A percentile compares a stretch with the other conserved stretches of the same genome.
These are phyloP conservation scores for Cercophora scortea DNA, from an alignment of 495 filamentous ascomycete species.

Conservation along the genomic window DNA sequence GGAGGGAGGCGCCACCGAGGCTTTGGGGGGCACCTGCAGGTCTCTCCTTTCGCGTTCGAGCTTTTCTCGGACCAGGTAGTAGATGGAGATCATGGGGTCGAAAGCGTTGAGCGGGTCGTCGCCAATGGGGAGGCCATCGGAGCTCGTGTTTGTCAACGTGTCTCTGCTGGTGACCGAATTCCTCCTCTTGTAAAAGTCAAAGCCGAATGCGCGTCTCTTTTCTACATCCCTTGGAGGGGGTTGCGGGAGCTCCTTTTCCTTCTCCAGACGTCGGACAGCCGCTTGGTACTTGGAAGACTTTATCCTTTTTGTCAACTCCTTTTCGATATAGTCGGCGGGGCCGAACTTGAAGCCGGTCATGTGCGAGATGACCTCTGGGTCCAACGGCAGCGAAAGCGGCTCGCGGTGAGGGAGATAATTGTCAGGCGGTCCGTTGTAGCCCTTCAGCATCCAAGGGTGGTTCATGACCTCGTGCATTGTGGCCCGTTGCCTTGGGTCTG, in stretches of 20 bases:
- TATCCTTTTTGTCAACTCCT: conserved; percentile 74
- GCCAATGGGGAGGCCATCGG: conserved; percentile 73
- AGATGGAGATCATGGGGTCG: conserved; percentile 86
- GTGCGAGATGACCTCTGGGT: conserved; percentile 72
- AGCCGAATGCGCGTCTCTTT: conserved; percentile 78
- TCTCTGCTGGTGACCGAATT: conserved; percentile 84
- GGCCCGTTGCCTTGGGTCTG: conserved; percentile 81
- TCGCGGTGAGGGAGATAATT: conserved; percentile 82
- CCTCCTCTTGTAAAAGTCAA: conserved; percentile 94
- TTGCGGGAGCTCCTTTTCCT: conserved; percentile 56
- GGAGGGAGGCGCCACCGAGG: conserved; percentile 16
- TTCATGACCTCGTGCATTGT: conserved; percentile 87
- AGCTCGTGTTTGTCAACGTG: conserved; percentile 77
- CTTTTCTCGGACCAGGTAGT: conserved; percentile 94
- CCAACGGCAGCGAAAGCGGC: conserved; percentile 76
- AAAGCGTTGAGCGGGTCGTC: conserved; percentile 90
- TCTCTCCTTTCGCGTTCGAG: conserved; percentile 63
- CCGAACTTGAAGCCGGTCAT: conserved; percentile 99
- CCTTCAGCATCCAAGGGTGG: conserved; percentile 97
- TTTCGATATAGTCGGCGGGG: conserved; percentile 67
- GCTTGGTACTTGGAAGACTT: conserved; percentile 88
- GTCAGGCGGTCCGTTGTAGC: conserved; percentile 76
- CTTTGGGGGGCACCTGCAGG: conserved; percentile 18
- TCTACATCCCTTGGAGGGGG: conserved; percentile 57
- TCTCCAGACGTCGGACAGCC: conserved; percentile 54